Evolutionary conservation across 371 early-diverging fungal genomes (phyloP), one percentile per base, ranked within the genome.

Genomic region (Entomophthora muscae): DNA sequence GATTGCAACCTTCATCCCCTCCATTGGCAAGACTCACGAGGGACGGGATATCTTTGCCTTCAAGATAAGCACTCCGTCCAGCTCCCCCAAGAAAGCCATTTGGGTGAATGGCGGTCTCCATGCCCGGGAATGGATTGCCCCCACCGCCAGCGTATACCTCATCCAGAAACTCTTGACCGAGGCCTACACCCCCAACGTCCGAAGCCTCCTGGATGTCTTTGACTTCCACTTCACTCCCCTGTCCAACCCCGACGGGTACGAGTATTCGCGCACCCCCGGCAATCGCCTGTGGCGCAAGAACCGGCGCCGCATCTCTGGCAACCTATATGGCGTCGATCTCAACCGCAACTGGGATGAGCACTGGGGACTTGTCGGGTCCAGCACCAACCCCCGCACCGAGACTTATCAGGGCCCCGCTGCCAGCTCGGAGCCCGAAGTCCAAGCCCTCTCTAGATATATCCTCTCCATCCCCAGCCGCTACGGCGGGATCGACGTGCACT

Each of bases 211-310:
- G 61, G 70, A 72, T 32, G 53, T 61, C 5, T 69, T 67, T 22
- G 79, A 78, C 62, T 72, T 79, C 51, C 66, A 76, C 29, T 67
- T 83, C 54, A 74, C 81, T 0, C 82, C 82, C 3, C 54, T 81
- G 32, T 72, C 78, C 67, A 83, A 83, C 70, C 66, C 76, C n/a
- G 83, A 83, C 61, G 83, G 83, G 1, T 81, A 80, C 63, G 73
- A 70, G 29, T 78, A 75, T 67, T 71, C 81, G 13, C 73, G 76
- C 73, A 64, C 52, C n/a, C 17, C 42, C 17, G 64, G 59, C 1
- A 68, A 73, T 57, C 71, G 83, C 26, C 63, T 81, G 42, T 83
- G 83, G 83, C 69, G 83, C 58, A 83, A 83, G 71, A 81, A 80
- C 72, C 70, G 81, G 27, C 67, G 71, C 26, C 62, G 62, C 3